Percentiles rank a stretch among this genome's conserved stretches.
These are phyloP conservation scores for Hericium erinaceus DNA, from an alignment of 768 basidiomycete genomes.

Conservation along the genomic window DNA sequence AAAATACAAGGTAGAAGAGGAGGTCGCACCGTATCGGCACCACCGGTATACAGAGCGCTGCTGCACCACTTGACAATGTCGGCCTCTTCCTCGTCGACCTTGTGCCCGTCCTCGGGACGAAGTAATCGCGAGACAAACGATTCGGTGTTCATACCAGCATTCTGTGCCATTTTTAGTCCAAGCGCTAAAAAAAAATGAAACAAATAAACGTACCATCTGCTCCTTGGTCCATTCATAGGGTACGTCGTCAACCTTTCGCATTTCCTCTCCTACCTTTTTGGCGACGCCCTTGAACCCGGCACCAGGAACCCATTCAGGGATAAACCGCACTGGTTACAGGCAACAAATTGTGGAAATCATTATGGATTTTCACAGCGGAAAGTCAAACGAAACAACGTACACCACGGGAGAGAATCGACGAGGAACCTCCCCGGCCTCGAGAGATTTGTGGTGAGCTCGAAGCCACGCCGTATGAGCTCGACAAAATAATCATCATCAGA, in stretches of 20 bases:
- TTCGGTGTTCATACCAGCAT: not conserved
- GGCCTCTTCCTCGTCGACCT: not conserved
- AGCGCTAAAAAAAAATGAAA: not conserved
- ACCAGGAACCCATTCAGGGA: slow-evolving; percentile 22
- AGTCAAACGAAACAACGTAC: slow-evolving; percentile 23
- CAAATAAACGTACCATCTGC: not conserved
- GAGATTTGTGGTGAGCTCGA: not conserved
- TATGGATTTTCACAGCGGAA: not conserved
- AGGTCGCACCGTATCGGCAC: not conserved
- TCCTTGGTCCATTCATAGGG: slow-evolving; percentile 17
- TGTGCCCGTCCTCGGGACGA: not conserved
- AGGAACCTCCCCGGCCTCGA: not conserved
- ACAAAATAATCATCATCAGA: not conserved
- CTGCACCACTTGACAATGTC: slow-evolving; percentile 9
- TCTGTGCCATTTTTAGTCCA: slow-evolving; percentile 3
- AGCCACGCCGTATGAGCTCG: not conserved
- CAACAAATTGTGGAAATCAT: not conserved
- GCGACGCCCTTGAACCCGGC: slow-evolving; percentile 18
- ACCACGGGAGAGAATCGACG: not conserved
- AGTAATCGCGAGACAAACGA: not conserved
- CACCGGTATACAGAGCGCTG: not conserved
- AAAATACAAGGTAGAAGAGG: too few relatives aligned
- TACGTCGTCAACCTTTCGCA: slow-evolving; percentile 12
- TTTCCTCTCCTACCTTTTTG: slow-evolving; percentile 6
- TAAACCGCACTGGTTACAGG: slow-evolving; percentile 13